phyloP scores from a whole-genome alignment of 306 rosid genomes.

The Amphicarpaea edgeworthii region DNA sequence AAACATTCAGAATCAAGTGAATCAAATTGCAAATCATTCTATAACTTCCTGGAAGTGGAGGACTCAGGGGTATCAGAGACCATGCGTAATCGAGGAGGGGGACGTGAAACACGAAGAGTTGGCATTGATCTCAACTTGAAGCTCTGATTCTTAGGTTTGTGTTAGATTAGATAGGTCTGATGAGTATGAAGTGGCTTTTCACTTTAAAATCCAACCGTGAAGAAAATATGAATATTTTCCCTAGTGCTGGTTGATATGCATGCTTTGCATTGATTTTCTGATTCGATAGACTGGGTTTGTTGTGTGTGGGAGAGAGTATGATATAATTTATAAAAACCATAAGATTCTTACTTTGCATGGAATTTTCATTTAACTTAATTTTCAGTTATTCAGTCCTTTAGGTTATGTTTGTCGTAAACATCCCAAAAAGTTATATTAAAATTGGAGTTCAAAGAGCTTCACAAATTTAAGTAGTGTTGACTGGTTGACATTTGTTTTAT shows the following conservation, averaged over 20 bases:
- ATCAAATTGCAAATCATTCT: constrained; percentile 45
- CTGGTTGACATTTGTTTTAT: too few relatives aligned
- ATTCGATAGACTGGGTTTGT: not conserved
- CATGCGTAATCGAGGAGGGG: constrained; percentile 20
- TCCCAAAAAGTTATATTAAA: not conserved
- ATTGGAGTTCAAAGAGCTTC: not conserved
- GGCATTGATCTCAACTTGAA: constrained; percentile 65
- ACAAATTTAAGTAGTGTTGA: not conserved
- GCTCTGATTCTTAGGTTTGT: constrained; percentile 53
- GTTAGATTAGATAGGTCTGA: not conserved
- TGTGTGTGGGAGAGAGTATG: not conserved
- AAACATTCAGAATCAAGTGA: constrained; percentile 44
- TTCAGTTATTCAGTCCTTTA: not conserved
- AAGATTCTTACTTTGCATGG: not conserved
- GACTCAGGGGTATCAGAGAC: constrained; percentile 34
- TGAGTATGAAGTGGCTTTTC: not conserved
- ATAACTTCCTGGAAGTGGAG: constrained; percentile 52
- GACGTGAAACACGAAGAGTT: constrained; percentile 39
- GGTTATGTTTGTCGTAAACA: not conserved
- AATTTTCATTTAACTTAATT: not conserved
- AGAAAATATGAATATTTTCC: constrained; percentile 1
- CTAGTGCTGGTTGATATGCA: constrained; percentile 7
- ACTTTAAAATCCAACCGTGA: constrained; percentile 15
- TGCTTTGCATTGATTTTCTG: not conserved
- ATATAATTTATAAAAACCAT: not conserved